Evolutionary conservation across 2,329 filamentous ascomycete genomes (phyloP).

Genomic region (Xylaria sp.): DNA sequence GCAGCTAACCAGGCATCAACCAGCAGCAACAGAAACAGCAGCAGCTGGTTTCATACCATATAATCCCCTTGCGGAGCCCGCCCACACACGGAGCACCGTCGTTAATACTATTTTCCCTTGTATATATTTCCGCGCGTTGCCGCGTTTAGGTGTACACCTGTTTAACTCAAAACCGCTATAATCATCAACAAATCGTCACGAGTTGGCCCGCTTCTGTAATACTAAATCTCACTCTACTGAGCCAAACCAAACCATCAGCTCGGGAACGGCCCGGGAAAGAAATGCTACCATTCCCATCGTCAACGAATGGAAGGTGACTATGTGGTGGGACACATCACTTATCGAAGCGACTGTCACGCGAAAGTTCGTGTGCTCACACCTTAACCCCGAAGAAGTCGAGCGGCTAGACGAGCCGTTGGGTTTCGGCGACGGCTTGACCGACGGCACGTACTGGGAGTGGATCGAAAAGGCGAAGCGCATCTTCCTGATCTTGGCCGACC

Average conservation of each 20-base stretch:
- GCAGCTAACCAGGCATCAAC: conserved; percentile 13
- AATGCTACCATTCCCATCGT: conserved; percentile 43
- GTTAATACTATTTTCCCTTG: conserved; percentile 4
- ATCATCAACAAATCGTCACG: neutral
- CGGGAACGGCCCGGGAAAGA: conserved; percentile 38
- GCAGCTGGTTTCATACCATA: conserved; percentile 30
- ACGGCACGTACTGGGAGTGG: conserved; percentile 83
- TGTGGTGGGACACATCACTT: conserved; percentile 78
- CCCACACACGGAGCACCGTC: conserved; percentile 7
- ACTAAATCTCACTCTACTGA: neutral
- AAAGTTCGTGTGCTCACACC: conserved; percentile 72
- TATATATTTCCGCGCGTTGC: neutral
- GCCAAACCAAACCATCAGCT: conserved; percentile 30
- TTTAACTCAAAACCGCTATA: conserved; percentile 1
- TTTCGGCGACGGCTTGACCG: conserved; percentile 75
- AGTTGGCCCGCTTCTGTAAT: conserved; percentile 10
- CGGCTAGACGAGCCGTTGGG: conserved; percentile 71
- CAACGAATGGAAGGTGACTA: conserved; percentile 45
- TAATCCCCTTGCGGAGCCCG: conserved; percentile 2
- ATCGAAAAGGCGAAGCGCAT: conserved; percentile 76
- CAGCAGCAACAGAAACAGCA: conserved; percentile 4
- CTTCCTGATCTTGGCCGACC: conserved; percentile 76
- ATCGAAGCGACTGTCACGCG: conserved; percentile 77
- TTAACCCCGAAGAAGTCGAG: conserved; percentile 70
- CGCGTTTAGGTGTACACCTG: neutral